These are phyloP conservation scores for Mycena amicta DNA, from an alignment of 768 basidiomycete species.

Conservation along the genomic window DNA sequence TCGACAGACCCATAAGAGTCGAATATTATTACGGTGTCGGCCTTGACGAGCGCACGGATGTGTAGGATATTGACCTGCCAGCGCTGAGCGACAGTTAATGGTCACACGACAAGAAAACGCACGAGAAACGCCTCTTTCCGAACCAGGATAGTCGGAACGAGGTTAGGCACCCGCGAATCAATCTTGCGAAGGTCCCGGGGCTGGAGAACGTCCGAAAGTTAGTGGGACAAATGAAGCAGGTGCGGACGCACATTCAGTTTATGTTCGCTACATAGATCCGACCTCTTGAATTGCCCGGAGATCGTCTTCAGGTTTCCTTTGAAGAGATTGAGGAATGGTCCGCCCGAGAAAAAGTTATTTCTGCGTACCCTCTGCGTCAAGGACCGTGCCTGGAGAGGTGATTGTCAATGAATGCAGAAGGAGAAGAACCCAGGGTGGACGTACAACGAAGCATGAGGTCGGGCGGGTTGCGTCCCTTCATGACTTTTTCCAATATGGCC, in stretches of 20 bases:
- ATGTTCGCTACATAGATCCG: slow-evolving; percentile 86
- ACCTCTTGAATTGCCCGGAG: slow-evolving; percentile 87
- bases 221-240: slow-evolving; percentile 14
- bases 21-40: slow-evolving; percentile 88
- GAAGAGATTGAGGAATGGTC: slow-evolving; percentile 23
- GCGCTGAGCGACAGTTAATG: slow-evolving; percentile 14
- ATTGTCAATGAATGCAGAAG: slow-evolving; percentile 17
- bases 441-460: slow-evolving; percentile 91
- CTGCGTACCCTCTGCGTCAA: slow-evolving; percentile 76
- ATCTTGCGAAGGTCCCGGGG: slow-evolving; percentile 96
- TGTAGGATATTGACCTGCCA: slow-evolving; percentile 88
- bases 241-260: slow-evolving; percentile 76
- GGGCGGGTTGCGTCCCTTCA: slow-evolving; percentile 85
- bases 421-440: slow-evolving; percentile 34
- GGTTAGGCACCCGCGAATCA: slow-evolving; percentile 90
- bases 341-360: slow-evolving; percentile 17
- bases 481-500: slow-evolving; percentile 79
- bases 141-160: slow-evolving; percentile 91
- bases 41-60: slow-evolving; percentile 92
- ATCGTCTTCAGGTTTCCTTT: slow-evolving; percentile 85
- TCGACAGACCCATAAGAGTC: slow-evolving; percentile 89
- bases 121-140: slow-evolving; percentile 88
- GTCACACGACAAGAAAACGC: slow-evolving; percentile 30
- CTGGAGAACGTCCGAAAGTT: slow-evolving; percentile 52
- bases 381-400: slow-evolving; percentile 73